phyloP scores from a whole-genome alignment of 805 yeast species.

The Saturnispora quitensis region DNA sequence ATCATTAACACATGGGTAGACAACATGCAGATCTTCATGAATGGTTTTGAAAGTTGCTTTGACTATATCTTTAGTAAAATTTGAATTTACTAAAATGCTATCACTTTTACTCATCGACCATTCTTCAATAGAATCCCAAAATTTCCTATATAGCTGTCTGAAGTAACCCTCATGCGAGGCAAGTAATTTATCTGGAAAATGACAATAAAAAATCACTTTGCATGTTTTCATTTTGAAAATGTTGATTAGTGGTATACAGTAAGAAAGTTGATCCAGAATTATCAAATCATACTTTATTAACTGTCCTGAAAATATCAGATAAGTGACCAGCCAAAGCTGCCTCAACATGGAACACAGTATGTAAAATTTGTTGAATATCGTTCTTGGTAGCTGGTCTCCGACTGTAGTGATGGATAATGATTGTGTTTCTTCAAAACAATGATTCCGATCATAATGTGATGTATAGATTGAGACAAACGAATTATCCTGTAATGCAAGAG shows the following conservation, averaged over 20 bases:
- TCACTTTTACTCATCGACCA: conserved; percentile 72
- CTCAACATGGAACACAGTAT: conserved; percentile 78
- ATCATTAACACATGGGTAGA: conserved; percentile 73
- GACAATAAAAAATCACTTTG: conserved; percentile 79
- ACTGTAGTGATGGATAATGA: conserved; percentile 55
- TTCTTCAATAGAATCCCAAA: conserved; percentile 81
- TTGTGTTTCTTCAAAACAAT: conserved; percentile 86
- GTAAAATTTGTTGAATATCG: conserved; percentile 54
- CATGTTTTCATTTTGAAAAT: conserved; percentile 32
- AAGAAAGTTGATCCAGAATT: conserved; percentile 81
- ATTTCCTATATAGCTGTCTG: conserved; percentile 61
- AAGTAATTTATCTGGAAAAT: conserved; percentile 84
- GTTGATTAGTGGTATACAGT: conserved; percentile 67
- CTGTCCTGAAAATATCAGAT: conserved; percentile 40
- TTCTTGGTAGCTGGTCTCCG: conserved; percentile 81
- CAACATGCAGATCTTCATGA: conserved; percentile 40
- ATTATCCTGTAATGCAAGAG: conserved; percentile 70
- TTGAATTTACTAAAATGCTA: conserved; percentile 75
- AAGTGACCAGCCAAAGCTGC: conserved; percentile 57
- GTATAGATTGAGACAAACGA: conserved; percentile 59
- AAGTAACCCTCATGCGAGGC: conserved; percentile 48
- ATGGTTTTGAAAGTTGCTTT: conserved; percentile 47
- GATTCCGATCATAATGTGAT: conserved; percentile 79
- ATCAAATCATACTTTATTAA: conserved; percentile 53
- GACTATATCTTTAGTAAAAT: conserved; percentile 69